Percentiles rank a stretch among this genome's conserved stretches.
Evolutionary conservation across 2,329 filamentous ascomycete genomes (phyloP).

Genomic region (Fusarium armeniacum): DNA sequence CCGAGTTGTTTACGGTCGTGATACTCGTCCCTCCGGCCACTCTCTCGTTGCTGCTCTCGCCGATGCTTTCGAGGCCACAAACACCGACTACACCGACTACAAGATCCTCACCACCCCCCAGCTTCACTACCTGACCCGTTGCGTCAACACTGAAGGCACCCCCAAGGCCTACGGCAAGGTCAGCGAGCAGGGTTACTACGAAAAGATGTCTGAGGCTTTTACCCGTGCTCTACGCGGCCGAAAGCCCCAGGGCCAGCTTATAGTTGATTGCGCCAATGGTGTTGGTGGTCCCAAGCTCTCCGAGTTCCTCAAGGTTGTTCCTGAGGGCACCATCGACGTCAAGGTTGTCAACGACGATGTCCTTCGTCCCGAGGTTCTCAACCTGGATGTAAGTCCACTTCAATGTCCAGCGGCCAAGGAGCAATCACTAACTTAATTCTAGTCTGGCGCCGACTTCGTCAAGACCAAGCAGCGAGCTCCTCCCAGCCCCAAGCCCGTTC

Average conservation of each 20-base stretch:
- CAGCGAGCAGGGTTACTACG: slow-evolving; percentile 93
- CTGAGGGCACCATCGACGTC: slow-evolving; percentile 81
- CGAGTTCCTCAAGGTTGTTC: slow-evolving; percentile 87
- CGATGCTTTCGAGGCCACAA: slow-evolving; percentile 82
- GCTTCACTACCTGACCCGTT: slow-evolving; percentile 95
- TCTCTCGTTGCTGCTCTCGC: slow-evolving; percentile 83
- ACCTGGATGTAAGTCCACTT: slow-evolving; percentile 78
- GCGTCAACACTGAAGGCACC: slow-evolving; percentile 91
- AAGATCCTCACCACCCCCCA: slow-evolving; percentile 97
- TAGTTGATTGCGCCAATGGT: slow-evolving; percentile 96
- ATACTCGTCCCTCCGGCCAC: slow-evolving; percentile 93
- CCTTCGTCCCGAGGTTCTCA: slow-evolving; percentile 88
- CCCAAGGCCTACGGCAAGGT: slow-evolving; percentile 89
- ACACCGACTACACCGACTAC: slow-evolving; percentile 83
- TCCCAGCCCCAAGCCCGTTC: slow-evolving; percentile 81
- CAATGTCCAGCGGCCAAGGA: background rate
- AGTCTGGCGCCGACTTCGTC: slow-evolving; percentile 96
- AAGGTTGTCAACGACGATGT: slow-evolving; percentile 95
- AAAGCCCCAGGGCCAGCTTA: slow-evolving; percentile 79
- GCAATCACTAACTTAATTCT: slow-evolving; percentile 20
- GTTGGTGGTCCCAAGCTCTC: slow-evolving; percentile 92
- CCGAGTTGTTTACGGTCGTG: slow-evolving; percentile 89
- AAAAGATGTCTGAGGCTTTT: slow-evolving; percentile 90
- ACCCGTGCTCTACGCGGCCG: slow-evolving; percentile 83
- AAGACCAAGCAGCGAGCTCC: slow-evolving; percentile 97